phyloP scores from a whole-genome alignment of 176 grass and related monocot genomes.

The Carex parvula region DNA sequence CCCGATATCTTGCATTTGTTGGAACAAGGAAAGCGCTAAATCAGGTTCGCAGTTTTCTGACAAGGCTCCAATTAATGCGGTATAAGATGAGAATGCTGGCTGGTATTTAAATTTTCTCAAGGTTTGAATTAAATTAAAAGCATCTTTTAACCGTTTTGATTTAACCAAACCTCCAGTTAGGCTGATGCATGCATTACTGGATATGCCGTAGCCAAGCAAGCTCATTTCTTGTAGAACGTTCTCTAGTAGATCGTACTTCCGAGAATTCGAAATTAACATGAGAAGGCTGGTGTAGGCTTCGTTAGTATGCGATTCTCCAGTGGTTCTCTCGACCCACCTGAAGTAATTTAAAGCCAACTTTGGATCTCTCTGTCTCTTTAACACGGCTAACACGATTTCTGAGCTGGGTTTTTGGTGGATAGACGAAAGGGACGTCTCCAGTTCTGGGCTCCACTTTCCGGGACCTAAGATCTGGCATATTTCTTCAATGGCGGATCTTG shows the following conservation, averaged over 20 bases:
- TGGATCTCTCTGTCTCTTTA: constrained; percentile 47
- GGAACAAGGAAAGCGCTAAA: constrained; percentile 60
- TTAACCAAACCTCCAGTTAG: constrained; percentile 48
- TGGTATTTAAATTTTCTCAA: constrained; percentile 77
- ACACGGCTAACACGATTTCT: constrained; percentile 47
- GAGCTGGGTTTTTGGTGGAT: constrained; percentile 30
- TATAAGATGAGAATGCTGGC: constrained; percentile 80
- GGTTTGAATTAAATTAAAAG: constrained; percentile 31
- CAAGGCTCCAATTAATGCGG: constrained; percentile 61
- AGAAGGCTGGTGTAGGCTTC: constrained; percentile 63
- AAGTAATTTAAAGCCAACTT: constrained; percentile 62
- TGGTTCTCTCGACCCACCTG: constrained; percentile 43
- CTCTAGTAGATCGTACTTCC: constrained; percentile 49
- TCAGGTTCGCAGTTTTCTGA: constrained; percentile 49
- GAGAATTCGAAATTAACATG: constrained; percentile 38
- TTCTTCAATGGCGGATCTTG: constrained; percentile 23
- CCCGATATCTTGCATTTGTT: constrained; percentile 86
- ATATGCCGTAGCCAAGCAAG: constrained; percentile 54
- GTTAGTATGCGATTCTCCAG: constrained; percentile 35
- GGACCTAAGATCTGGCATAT: constrained; percentile 12
- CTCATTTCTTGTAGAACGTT: constrained; percentile 75
- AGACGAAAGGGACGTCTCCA: constrained; percentile 41
- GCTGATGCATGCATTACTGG: constrained; percentile 44
- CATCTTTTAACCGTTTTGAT: constrained; percentile 47
- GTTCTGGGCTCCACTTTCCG: constrained; percentile 50